Base-by-base conservation (phyloP, 345 rosid species). In the Boechera retrofracta region DNA sequence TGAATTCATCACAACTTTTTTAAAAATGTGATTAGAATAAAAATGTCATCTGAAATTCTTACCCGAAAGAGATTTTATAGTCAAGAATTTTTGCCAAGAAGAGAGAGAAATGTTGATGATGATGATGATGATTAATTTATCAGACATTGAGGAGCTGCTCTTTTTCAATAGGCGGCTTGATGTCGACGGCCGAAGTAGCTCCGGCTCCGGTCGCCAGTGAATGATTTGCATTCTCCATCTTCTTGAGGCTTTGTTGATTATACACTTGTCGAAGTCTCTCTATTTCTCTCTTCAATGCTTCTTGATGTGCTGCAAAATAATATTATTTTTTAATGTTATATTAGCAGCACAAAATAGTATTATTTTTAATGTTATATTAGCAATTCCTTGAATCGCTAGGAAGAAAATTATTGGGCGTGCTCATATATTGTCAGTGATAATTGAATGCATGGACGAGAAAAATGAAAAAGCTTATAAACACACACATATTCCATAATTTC, bases 271-370 rank as follows among this genome's bases (percentile, higher is more conserved):
- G 83, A 77, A 92, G 69, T 72, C 98, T 86, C 84, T 89, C 96
- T 84, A 92, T 92, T 82, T 92, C 98, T 84, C 88, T 87, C 88
- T 87, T 92, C 82, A 92, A 55, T 60, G 92, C 87, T 75, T 87
- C 94, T 82, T 90, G 94, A 77, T 89, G 98, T 58, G 96, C 98
- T 92, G 85, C 79, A 76, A 70, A 29, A 13, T 58, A 60, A 16
- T 11, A 8, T 9, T n/a, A 15, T 44, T 47, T 13, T 41, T 74
- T 16, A n/a, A 16, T 28, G 7, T 29, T n/a, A 41, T 41, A 35
- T 6, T 35, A 35, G 38, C 38, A 7, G 6, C 35, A 33, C 77
- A 75, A 69, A 29, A 21, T 49, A 60, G 10, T 11, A 9, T 15
- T 7, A n/a, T 47, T 48, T n/a, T 41, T 44, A n/a, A 31, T 29